A percentile compares a stretch with the other conserved stretches of the same genome.
phyloP scores from a whole-genome alignment of 148 eudicot species.

The Drosera capensis region DNA sequence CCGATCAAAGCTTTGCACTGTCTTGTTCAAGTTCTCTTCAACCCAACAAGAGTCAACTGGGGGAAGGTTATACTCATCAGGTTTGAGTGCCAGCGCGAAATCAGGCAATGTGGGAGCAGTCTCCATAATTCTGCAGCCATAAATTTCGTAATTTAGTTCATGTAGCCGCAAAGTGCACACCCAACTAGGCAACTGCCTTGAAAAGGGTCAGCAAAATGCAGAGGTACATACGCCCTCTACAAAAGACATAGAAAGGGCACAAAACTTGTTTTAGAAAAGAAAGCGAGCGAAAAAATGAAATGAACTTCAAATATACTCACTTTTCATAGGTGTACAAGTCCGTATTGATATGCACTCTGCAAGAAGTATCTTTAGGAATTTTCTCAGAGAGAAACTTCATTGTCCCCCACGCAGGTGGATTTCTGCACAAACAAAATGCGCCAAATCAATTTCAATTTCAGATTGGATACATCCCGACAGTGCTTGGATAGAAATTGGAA shows the following conservation, averaged over 20 bases:
- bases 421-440: slow-evolving; percentile 69
- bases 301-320: slow-evolving; percentile 35
- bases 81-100: slow-evolving; percentile 80
- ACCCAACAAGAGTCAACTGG: slow-evolving; percentile 59
- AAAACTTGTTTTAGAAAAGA: too few relatives aligned
- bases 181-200: too few relatives aligned
- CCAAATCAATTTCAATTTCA: too few relatives aligned
- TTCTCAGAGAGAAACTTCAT: slow-evolving; percentile 94
- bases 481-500: too few relatives aligned
- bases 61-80: slow-evolving; percentile 91
- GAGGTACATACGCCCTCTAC: too few relatives aligned
- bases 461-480: too few relatives aligned
- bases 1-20: slow-evolving; percentile 12
- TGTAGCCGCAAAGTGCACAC: too few relatives aligned
- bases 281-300: too few relatives aligned
- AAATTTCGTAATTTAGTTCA: too few relatives aligned
- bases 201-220: too few relatives aligned
- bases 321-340: slow-evolving; percentile 78
- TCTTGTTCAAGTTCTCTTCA: slow-evolving; percentile 32
- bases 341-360: slow-evolving; percentile 93
- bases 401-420: slow-evolving; percentile 95
- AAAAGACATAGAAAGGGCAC: too few relatives aligned
- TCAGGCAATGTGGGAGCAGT: slow-evolving; percentile 95
- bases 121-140: slow-evolving; percentile 96
- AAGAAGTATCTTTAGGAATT: slow-evolving; percentile 90